Conservation (phyloP, 2,329 filamentous ascomycete genomes). For the Hymenoscyphus repandus region DNA sequence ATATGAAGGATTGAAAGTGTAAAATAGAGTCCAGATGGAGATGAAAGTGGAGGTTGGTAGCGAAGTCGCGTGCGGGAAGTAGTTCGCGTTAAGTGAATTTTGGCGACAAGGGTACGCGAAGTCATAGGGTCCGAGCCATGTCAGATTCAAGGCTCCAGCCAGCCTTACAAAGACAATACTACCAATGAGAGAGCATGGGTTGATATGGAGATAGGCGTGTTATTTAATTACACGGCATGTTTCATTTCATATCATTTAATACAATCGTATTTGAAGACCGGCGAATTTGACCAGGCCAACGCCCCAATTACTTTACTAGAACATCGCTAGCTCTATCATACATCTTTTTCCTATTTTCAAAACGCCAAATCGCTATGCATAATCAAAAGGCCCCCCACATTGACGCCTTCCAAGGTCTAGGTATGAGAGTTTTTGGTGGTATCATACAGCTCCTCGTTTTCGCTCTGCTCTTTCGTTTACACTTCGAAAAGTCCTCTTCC, state of each 20-base stretch:
- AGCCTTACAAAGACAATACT: too few species aligned
- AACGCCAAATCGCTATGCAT: conserved; percentile 24
- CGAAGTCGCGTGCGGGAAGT: background rate
- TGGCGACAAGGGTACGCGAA: conserved; percentile 16
- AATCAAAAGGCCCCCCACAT: conserved; percentile 3
- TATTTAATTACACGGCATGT: too few species aligned
- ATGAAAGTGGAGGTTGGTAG: background rate
- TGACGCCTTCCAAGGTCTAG: background rate
- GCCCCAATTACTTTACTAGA: too few species aligned
- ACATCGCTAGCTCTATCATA: too few species aligned
- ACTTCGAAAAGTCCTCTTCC: conserved; percentile 77
- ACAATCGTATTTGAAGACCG: too few species aligned
- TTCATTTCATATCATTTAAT: too few species aligned
- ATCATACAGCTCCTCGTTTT: conserved; percentile 20
- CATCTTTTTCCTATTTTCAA: conserved; percentile 8
- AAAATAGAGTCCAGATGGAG: background rate
- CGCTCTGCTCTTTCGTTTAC: conserved; percentile 55
- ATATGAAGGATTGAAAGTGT: background rate
- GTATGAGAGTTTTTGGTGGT: conserved; percentile 7
- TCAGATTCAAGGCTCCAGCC: background rate
- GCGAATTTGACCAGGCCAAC: too few species aligned
- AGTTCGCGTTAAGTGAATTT: conserved; percentile 16
- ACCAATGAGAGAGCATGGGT: background rate
- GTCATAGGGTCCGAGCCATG: conserved; percentile 18
- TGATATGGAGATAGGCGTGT: background rate